A percentile compares a stretch with the other conserved stretches of the same genome.
These are phyloP conservation scores for Blepharisma undulans DNA, from an alignment of 169 alveolate genomes.

Conservation along the genomic window DNA sequence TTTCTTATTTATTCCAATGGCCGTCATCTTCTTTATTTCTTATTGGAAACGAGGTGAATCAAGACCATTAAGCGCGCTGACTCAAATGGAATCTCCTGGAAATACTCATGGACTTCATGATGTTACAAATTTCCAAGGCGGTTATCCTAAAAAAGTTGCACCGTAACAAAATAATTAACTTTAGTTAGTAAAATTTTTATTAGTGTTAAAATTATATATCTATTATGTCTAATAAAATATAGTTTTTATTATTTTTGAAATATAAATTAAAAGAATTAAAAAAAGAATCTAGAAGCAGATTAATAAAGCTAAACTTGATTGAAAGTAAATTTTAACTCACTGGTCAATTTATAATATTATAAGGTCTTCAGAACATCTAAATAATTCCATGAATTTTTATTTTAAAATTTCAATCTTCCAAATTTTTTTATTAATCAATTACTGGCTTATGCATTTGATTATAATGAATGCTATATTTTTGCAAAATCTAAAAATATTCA, in stretches of 20 bases:
- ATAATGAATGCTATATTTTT: neutral
- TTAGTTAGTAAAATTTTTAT: neutral
- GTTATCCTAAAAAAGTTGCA: neutral
- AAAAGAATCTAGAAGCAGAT: neutral
- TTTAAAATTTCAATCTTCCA: no score
- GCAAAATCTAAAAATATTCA: neutral
- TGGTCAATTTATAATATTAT: no score
- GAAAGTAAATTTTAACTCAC: no score
- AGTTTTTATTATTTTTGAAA: neutral
- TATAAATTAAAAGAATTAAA: no score
- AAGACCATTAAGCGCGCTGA: neutral
- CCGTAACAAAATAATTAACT: neutral
- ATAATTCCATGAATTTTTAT: no score
- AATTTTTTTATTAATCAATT: no score
- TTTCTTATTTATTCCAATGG: neutral
- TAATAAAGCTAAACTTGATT: neutral
- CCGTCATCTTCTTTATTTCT: neutral
- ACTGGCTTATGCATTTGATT: neutral
- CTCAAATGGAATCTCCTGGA: neutral
- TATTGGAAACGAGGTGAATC: neutral
- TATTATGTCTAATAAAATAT: neutral
- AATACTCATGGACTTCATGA: neutral
- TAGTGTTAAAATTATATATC: no score
- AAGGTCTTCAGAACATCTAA: neutral
- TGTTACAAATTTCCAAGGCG: neutral